Evolutionary conservation across 108 stramenopile genomes (phyloP).

Genomic region (Cylindrotheca closterium): DNA sequence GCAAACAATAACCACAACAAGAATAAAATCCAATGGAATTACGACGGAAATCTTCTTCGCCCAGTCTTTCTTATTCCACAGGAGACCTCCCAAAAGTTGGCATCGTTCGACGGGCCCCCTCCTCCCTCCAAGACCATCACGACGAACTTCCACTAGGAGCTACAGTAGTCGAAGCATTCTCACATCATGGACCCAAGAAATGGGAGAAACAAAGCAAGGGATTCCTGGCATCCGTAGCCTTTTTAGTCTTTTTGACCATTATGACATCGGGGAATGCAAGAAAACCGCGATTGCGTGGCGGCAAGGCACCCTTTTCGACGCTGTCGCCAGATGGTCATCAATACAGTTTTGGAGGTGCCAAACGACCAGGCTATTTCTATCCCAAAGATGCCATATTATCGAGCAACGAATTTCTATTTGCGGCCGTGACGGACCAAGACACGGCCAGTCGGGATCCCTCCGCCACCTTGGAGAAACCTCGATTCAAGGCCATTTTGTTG

Average conservation of each 20-base stretch:
- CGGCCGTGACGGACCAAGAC: slow-evolving; percentile 87
- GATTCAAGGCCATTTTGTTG: slow-evolving; percentile 63
- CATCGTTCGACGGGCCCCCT: neutral
- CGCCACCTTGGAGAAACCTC: slow-evolving; percentile 53
- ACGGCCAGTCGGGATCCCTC: slow-evolving; percentile 57
- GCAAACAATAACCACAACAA: too few relatives aligned
- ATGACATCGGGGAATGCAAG: neutral
- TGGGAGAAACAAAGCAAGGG: neutral
- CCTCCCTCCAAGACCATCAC: neutral
- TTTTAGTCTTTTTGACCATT: neutral
- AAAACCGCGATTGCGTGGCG: neutral
- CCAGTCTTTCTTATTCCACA: neutral
- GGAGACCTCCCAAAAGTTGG: neutral
- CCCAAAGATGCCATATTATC: slow-evolving; percentile 39
- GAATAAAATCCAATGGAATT: too few relatives aligned
- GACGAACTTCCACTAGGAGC: neutral
- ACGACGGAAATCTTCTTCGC: neutral
- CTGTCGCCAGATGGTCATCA: neutral
- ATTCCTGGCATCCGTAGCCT: neutral
- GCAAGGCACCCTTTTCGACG: neutral
- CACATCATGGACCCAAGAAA: neutral
- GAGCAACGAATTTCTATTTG: slow-evolving; percentile 65
- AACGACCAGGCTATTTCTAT: slow-evolving; percentile 72
- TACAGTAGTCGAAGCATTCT: neutral
- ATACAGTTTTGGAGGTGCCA: slow-evolving; percentile 58